phyloP scores from a whole-genome alignment of 768 basidiomycete species.

The Sarcodon aspratus region DNA sequence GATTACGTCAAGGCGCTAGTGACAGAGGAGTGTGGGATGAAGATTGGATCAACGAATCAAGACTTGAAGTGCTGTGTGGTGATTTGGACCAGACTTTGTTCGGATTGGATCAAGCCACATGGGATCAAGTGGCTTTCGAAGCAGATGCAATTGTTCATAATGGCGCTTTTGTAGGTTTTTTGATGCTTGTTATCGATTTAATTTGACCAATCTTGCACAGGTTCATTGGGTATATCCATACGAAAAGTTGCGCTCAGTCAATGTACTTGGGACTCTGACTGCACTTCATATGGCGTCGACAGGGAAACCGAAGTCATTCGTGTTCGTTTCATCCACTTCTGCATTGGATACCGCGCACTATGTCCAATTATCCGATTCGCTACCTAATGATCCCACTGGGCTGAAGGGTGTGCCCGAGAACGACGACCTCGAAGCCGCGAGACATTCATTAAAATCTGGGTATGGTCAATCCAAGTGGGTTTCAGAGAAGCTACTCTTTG shows the following conservation, averaged over 20 bases:
- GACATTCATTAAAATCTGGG: constrained; percentile 66
- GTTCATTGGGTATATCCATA: constrained; percentile 99
- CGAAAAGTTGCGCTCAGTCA: constrained; percentile 81
- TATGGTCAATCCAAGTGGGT: constrained; percentile 99
- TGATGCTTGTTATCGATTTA: neutral
- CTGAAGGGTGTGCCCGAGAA: constrained; percentile 71
- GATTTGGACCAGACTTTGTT: constrained; percentile 72
- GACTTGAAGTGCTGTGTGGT: constrained; percentile 74
- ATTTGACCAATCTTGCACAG: constrained; percentile 22
- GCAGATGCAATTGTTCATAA: constrained; percentile 87
- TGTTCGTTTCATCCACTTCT: constrained; percentile 95
- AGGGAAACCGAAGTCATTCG: constrained; percentile 63
- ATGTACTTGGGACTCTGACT: constrained; percentile 86
- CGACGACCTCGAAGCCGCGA: constrained; percentile 84
- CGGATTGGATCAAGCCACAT: constrained; percentile 52
- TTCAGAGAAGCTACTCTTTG: constrained; percentile 86
- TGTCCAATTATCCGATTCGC: constrained; percentile 71
- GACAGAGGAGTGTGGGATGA: constrained; percentile 89
- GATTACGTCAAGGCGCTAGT: constrained; percentile 59
- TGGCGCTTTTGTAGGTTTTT: constrained; percentile 77
- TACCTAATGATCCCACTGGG: constrained; percentile 27
- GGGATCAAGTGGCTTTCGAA: constrained; percentile 58
- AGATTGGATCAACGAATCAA: constrained; percentile 54
- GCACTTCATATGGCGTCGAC: constrained; percentile 69
- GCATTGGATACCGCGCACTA: constrained; percentile 88